Conservation (phyloP, 495 filamentous ascomycete species). For the Pseudoneurospora amorphoporcata region DNA sequence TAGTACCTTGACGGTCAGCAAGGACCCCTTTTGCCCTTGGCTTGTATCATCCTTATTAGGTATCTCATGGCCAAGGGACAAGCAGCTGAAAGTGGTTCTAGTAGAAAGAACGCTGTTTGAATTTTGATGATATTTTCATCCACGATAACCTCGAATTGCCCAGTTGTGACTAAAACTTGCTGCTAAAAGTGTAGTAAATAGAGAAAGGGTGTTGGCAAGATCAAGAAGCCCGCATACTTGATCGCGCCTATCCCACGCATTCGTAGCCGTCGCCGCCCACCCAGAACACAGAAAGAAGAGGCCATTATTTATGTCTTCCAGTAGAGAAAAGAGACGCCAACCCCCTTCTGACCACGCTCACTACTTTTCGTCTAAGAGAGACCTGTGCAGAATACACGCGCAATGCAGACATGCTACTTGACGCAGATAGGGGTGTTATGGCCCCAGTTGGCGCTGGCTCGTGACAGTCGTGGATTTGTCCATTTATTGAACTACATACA, state of each 20-base stretch:
- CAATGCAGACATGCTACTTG: constrained; percentile 27
- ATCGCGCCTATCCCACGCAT: constrained; percentile 30
- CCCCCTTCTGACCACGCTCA: constrained; percentile 35
- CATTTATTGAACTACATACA: constrained; percentile 6
- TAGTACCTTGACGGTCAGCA: neutral
- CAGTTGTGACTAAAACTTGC: neutral
- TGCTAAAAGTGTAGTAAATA: neutral
- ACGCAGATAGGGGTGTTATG: constrained; percentile 20
- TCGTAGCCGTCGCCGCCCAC: constrained; percentile 24
- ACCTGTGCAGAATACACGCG: constrained; percentile 36
- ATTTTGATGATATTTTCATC: neutral
- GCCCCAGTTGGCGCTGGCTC: constrained; percentile 23
- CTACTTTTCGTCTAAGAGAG: constrained; percentile 42
- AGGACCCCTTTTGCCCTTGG: neutral
- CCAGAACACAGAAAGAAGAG: constrained; percentile 26
- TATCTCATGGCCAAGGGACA: neutral
- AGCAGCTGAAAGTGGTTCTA: neutral
- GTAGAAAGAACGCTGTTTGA: neutral
- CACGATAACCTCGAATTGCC: neutral
- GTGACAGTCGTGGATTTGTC: constrained; percentile 19
- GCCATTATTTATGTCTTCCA: constrained; percentile 29
- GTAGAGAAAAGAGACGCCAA: constrained; percentile 33
- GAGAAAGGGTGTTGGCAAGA: neutral
- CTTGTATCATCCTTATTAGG: neutral
- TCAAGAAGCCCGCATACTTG: constrained; percentile 26